These are phyloP conservation scores for Calonectria hawksworthii DNA, from an alignment of 2,329 filamentous ascomycete genomes.

Conservation along the genomic window DNA sequence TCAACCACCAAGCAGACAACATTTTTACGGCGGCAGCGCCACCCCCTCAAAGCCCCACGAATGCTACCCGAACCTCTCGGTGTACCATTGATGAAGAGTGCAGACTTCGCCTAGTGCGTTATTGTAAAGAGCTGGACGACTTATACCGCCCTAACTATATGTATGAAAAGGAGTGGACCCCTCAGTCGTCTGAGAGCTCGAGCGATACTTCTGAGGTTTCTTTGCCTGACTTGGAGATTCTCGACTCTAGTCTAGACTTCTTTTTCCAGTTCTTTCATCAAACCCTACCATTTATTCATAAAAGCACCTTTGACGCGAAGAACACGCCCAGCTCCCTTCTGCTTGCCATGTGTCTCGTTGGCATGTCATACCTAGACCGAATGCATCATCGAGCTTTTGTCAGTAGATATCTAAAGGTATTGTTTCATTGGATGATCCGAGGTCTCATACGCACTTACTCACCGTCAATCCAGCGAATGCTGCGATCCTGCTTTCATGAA, in stretches of 20 bases:
- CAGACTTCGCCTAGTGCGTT: not conserved
- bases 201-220: not conserved
- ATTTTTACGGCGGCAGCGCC: not conserved
- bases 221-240: not conserved
- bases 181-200: not conserved
- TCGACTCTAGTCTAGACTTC: not conserved
- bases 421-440: accelerated
- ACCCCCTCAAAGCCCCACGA: accelerated
- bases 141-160: not conserved
- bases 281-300: not conserved
- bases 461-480: not conserved
- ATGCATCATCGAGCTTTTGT: not conserved
- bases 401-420: not conserved
- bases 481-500: not conserved
- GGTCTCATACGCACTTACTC: not conserved
- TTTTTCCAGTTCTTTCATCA: slow-evolving; percentile 1
- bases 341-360: not conserved
- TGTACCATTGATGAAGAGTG: not conserved
- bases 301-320: not conserved
- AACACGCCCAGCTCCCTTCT: not conserved
- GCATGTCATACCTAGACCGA: not conserved
- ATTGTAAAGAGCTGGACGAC: not conserved
- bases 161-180: not conserved
- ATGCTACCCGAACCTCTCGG: not conserved
- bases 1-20: not conserved